A percentile compares a stretch with the other conserved stretches of the same genome.
These are phyloP conservation scores for Erigeron canadensis DNA, from an alignment of 129 eudicot genomes.

Conservation along the genomic window DNA sequence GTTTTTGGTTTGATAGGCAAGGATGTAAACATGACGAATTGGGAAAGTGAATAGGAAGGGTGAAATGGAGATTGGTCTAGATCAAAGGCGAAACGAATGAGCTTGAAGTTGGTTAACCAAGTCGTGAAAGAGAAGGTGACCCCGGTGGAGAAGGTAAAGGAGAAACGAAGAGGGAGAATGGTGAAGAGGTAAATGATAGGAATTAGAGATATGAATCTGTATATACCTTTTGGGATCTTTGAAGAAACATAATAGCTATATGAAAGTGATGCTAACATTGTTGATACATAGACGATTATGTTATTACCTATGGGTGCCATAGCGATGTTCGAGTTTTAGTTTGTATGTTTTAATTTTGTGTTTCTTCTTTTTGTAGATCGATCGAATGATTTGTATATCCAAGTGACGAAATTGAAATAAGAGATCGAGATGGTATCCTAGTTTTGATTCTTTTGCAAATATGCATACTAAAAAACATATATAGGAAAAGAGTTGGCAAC, in stretches of 20 bases:
- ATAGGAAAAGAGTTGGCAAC: no score
- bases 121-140: conserved; percentile 48
- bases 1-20: conserved; percentile 36
- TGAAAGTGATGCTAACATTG: conserved; percentile 28
- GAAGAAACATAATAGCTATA: conserved; percentile 51
- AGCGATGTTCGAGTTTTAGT: background rate
- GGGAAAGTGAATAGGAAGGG: conserved; percentile 31
- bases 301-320: conserved; percentile 23
- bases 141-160: conserved; percentile 38
- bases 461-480: no score
- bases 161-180: conserved; percentile 39
- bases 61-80: conserved; percentile 23
- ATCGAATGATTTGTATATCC: background rate
- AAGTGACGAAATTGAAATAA: no score
- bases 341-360: background rate
- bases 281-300: conserved; percentile 15
- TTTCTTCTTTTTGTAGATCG: background rate
- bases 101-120: conserved; percentile 50
- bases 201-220: conserved; percentile 49
- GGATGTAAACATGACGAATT: conserved; percentile 43
- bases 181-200: conserved; percentile 46
- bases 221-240: conserved; percentile 39
- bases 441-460: no score
- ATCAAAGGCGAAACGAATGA: conserved; percentile 47
- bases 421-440: no score